These are phyloP conservation scores for Epichloe gansuensis DNA, from an alignment of 2,329 filamentous ascomycete species.

Conservation along the genomic window DNA sequence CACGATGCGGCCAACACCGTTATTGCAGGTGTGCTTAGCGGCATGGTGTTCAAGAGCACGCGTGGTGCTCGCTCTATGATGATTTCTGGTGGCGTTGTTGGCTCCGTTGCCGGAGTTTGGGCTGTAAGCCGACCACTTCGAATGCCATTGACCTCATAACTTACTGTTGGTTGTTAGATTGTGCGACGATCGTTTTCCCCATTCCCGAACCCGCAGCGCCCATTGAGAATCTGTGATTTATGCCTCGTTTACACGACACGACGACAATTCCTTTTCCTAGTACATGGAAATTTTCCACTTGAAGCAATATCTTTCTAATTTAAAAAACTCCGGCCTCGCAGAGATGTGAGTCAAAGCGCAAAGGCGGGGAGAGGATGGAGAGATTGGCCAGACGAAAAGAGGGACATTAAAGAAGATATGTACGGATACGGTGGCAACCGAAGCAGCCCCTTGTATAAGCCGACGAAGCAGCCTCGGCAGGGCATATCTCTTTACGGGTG, in stretches of 20 bases:
- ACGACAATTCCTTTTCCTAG: conserved; percentile 30
- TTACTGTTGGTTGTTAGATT: conserved; percentile 16
- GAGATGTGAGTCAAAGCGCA: conserved; percentile 6
- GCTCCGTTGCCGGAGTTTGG: conserved; percentile 74
- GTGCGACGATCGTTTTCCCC: conserved; percentile 31
- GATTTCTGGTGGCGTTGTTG: conserved; percentile 86
- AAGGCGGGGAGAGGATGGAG: neutral
- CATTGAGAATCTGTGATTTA: conserved; percentile 18
- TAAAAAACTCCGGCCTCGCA: neutral
- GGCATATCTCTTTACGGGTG: conserved; percentile 6
- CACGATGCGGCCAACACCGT: conserved; percentile 88
- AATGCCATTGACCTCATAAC: conserved; percentile 3
- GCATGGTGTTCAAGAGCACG: conserved; percentile 95
- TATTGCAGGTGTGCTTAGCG: conserved; percentile 71
- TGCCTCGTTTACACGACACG: neutral
- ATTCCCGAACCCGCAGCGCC: conserved; percentile 19
- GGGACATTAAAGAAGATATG: conserved; percentile 1
- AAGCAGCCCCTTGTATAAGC: conserved; percentile 18
- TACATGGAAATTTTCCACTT: neutral
- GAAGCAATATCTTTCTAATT: neutral
- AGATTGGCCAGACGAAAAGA: conserved; percentile 5
- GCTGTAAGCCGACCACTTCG: conserved; percentile 51
- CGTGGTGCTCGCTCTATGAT: conserved; percentile 82
- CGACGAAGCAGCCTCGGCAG: conserved; percentile 15
- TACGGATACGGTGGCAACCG: neutral